Evolutionary conservation across 306 rosid species (phyloP).

Genomic region (Sicyos edulis): DNA sequence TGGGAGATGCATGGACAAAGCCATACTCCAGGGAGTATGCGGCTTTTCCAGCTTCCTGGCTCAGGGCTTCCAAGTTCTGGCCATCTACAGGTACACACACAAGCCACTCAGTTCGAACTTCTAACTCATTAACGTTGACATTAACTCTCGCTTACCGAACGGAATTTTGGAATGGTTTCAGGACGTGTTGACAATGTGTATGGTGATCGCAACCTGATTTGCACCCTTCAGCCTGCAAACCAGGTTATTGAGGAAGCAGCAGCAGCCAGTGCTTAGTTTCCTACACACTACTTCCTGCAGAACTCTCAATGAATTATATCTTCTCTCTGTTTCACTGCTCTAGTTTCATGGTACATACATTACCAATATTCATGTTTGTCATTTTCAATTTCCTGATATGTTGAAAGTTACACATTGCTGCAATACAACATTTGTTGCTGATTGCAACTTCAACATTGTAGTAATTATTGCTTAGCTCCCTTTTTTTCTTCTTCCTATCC

Average conservation of each 20-base stretch:
- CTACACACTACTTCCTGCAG: conserved; percentile 20
- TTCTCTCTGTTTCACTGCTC: conserved; percentile 15
- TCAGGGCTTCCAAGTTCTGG: conserved; percentile 84
- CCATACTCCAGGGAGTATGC: conserved; percentile 95
- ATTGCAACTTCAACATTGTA: conserved; percentile 19
- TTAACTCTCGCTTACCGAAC: neutral
- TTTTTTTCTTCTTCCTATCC: neutral
- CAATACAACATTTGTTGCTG: conserved; percentile 21
- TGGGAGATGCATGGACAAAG: conserved; percentile 94
- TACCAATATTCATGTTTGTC: conserved; percentile 22
- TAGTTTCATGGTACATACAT: conserved; percentile 27
- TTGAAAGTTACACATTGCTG: conserved; percentile 14
- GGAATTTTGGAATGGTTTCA: conserved; percentile 19
- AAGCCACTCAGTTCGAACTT: conserved; percentile 1
- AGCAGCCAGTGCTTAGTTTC: conserved; percentile 78
- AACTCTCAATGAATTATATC: conserved; percentile 23
- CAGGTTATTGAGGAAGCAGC: conserved; percentile 74
- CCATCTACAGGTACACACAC: conserved; percentile 66
- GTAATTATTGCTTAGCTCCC: neutral
- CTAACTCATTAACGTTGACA: neutral
- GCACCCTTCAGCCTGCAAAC: conserved; percentile 82
- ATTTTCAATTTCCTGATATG: neutral
- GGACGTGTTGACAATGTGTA: conserved; percentile 85
- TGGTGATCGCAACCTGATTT: conserved; percentile 95
- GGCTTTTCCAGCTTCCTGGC: conserved; percentile 96